These are phyloP conservation scores for Leucocoprinus sp. DNA, from an alignment of 768 basidiomycete genomes.

Conservation along the genomic window DNA sequence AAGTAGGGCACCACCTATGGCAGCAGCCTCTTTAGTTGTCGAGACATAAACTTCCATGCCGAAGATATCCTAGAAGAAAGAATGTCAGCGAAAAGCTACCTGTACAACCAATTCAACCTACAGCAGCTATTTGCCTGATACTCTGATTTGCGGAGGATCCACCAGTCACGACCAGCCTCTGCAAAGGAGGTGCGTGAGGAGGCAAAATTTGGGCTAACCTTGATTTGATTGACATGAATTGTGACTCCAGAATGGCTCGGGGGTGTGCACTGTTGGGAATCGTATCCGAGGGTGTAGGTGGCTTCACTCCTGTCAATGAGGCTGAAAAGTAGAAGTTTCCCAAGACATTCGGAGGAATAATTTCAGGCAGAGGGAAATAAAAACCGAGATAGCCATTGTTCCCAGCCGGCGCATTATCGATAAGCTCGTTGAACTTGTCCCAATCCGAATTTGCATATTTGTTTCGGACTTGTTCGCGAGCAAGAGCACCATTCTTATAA, in stretches of 20 bases:
- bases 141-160: conserved; percentile 68
- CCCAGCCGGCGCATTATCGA: conserved; percentile 45
- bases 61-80: conserved; percentile 51
- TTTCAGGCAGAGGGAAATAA: conserved; percentile 82
- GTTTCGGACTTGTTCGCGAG: conserved; percentile 71
- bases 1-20: conserved; percentile 62
- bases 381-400: conserved; percentile 58
- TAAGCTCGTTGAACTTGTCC: conserved; percentile 59
- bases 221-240: conserved; percentile 73
- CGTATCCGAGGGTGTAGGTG: conserved; percentile 22
- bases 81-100: neutral
- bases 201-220: conserved; percentile 65
- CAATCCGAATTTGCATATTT: conserved; percentile 53
- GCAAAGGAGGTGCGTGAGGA: conserved; percentile 42
- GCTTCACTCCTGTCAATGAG: conserved; percentile 19
- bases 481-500: conserved; percentile 83
- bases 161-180: conserved; percentile 68
- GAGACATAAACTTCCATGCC: conserved; percentile 67
- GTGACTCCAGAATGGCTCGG: conserved; percentile 76
- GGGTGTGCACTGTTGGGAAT: conserved; percentile 47
- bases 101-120: conserved; percentile 16
- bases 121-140: conserved; percentile 66
- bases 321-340: conserved; percentile 63
- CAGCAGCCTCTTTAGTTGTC: conserved; percentile 60
- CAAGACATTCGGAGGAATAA: conserved; percentile 70